Evolutionary conservation across 2,329 filamentous ascomycete genomes (phyloP), one percentile per base, ranked within the genome.

Genomic region (Aschersonia sp.): DNA sequence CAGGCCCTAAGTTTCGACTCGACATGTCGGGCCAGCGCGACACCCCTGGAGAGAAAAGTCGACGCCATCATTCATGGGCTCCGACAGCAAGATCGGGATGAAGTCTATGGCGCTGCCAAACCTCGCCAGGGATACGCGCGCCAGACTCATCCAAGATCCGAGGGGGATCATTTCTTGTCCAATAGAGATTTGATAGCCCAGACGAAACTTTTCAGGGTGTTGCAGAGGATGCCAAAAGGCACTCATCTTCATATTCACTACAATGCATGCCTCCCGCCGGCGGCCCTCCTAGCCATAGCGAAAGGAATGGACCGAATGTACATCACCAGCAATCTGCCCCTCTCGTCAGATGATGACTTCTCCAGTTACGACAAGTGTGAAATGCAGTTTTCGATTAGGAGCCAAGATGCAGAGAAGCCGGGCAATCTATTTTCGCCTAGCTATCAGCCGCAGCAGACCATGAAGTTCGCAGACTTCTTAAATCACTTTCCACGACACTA

Each of bases 241-340:
- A 74, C 74, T 0, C 80, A 87, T 58, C 67, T 87, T 30, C 84
- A 88, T 60, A 74, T 87, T 30, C 84, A 88, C 60, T 87, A 85
- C 68, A 88, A 87, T 59, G 74, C 83, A n/a, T 84, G 83, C 50
- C 66, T 87, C 5, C 66, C 70, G 11, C 81, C 83, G 8, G 60
- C 67, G 2, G 70, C 79, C 5, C 66, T 87, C 22, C 67, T 87
- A 10, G 62, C 66, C 30, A 67, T 68, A 53, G 76, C 67, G 53
- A 74, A 68, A 66, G 67, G 51, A 5, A 77, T 81, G 68, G 57
- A 72, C 1, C 74, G 73, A 53, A 86, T 88, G 80, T 85, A 78
- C 57, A 80, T 87, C 54, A 77, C 74, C 49, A 84, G 80, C 62
- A 52, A 62, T 42, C 55, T 67, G 32, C 71, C 73, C 4, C 64